These are phyloP conservation scores for Stachybotrys chartarum DNA, from an alignment of 2,329 filamentous ascomycete species.

Conservation along the genomic window DNA sequence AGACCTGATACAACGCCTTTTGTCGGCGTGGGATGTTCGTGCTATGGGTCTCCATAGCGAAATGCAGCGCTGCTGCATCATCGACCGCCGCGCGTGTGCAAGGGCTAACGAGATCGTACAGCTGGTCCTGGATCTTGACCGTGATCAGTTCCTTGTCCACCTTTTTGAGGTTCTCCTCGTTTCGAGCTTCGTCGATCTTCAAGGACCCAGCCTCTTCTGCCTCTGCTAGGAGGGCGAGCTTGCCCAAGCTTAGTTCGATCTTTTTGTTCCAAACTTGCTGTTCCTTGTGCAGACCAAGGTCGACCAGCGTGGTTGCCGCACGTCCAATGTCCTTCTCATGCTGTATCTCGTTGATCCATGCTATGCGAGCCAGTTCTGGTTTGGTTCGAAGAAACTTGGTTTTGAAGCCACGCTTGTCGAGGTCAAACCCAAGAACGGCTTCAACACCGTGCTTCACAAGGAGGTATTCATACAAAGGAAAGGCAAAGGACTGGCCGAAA, in stretches of 20 bases:
- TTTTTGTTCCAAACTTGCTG: conserved; percentile 87
- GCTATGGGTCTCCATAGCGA: conserved; percentile 65
- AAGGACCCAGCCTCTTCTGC: conserved; percentile 25
- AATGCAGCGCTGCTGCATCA: conserved; percentile 65
- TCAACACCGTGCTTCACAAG: conserved; percentile 61
- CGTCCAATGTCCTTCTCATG: conserved; percentile 67
- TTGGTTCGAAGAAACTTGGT: conserved; percentile 72
- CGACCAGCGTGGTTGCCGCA: conserved; percentile 64
- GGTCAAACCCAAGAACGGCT: conserved; percentile 62
- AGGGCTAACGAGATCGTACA: conserved; percentile 65
- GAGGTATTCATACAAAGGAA: conserved; percentile 73
- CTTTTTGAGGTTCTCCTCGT: conserved; percentile 38
- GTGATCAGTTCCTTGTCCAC: conserved; percentile 60
- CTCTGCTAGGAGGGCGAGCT: conserved; percentile 68
- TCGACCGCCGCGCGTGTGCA: conserved; percentile 70
- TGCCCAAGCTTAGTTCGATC: conserved; percentile 83
- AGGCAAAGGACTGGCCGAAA: conserved; percentile 61
- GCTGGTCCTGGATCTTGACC: conserved; percentile 70
- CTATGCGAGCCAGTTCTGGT: conserved; percentile 66
- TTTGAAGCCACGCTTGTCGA: conserved; percentile 62
- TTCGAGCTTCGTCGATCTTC: conserved; percentile 23
- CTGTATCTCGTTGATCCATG: conserved; percentile 91
- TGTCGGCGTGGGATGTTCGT: conserved; percentile 48
- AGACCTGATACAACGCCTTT: conserved; percentile 60
- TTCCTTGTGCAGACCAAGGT: conserved; percentile 64